These are phyloP conservation scores for Ceratocystiopsis minuta DNA, from an alignment of 2,329 filamentous ascomycete species.

Conservation along the genomic window DNA sequence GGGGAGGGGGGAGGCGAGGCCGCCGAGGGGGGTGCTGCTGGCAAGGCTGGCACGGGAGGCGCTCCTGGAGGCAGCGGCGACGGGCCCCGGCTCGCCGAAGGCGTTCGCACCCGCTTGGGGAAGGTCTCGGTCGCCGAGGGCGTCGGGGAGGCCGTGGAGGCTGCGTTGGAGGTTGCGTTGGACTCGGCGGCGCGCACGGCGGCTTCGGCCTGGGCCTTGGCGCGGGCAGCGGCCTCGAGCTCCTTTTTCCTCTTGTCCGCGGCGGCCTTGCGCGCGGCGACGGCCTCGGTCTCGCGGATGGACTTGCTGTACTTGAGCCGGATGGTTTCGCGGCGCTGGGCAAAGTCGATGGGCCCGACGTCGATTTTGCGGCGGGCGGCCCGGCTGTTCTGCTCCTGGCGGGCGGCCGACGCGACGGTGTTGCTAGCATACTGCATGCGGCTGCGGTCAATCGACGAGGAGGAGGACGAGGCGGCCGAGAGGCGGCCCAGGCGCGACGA, in stretches of 20 bases:
- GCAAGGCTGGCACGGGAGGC: too few species aligned
- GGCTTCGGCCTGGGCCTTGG: constrained; percentile 22
- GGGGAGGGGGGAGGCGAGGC: neutral
- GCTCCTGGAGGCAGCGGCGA: too few species aligned
- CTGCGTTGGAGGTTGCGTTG: constrained; percentile 8
- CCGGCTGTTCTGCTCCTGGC: constrained; percentile 20
- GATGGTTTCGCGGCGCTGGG: constrained; percentile 62
- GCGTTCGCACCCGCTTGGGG: constrained; percentile 2
- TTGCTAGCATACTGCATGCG: constrained; percentile 3
- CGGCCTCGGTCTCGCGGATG: constrained; percentile 53
- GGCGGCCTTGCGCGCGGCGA: constrained; percentile 33
- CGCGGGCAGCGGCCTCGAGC: constrained; percentile 26
- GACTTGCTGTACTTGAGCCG: constrained; percentile 72
- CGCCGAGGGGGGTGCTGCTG: neutral
- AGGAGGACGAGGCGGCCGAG: constrained; percentile 3
- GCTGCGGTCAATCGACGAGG: constrained; percentile 2
- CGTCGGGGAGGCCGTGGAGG: neutral
- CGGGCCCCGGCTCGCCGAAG: constrained; percentile 1
- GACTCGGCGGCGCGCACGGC: constrained; percentile 14
- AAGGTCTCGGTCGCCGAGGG: constrained; percentile 5
- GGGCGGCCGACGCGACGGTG: constrained; percentile 13
- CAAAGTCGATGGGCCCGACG: constrained; percentile 67
- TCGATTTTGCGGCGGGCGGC: constrained; percentile 34
- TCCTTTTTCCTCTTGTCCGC: constrained; percentile 35
- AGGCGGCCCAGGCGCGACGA: constrained; percentile 1